phyloP scores from a whole-genome alignment of 495 filamentous ascomycete species.

The Platismatia glauca region DNA sequence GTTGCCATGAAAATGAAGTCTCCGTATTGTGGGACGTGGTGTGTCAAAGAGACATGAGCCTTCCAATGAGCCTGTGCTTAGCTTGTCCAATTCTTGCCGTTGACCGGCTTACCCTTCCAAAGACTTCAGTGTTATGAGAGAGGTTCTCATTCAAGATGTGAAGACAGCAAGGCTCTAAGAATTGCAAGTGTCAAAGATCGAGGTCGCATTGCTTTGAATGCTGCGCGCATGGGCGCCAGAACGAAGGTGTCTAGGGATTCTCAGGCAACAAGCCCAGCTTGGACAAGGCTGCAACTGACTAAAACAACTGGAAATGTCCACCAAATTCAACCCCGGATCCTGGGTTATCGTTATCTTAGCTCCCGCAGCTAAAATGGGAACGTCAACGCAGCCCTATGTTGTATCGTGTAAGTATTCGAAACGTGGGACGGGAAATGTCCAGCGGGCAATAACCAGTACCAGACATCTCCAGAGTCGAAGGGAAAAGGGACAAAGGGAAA shows the following conservation, averaged over 20 bases:
- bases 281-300: slow-evolving; percentile 11
- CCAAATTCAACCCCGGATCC: neutral
- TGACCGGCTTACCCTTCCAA: too few relatives aligned
- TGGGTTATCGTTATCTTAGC: slow-evolving; percentile 16
- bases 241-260: neutral
- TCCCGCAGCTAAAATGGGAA: slow-evolving; percentile 11
- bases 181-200: too few relatives aligned
- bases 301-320: too few relatives aligned
- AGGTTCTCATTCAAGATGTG: neutral
- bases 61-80: neutral
- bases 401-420: too few relatives aligned
- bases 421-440: neutral
- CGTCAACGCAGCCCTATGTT: neutral
- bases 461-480: too few relatives aligned
- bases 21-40: neutral
- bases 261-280: slow-evolving; percentile 10
- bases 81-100: neutral
- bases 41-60: neutral
- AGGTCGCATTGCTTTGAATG: too few relatives aligned
- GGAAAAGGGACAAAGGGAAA: too few relatives aligned
- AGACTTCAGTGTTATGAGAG: neutral
- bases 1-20: neutral
- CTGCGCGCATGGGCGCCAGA: too few relatives aligned
- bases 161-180: neutral
- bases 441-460: too few relatives aligned